Conservation (phyloP, 306 rosid genomes). For the Cucurbita moschata region DNA sequence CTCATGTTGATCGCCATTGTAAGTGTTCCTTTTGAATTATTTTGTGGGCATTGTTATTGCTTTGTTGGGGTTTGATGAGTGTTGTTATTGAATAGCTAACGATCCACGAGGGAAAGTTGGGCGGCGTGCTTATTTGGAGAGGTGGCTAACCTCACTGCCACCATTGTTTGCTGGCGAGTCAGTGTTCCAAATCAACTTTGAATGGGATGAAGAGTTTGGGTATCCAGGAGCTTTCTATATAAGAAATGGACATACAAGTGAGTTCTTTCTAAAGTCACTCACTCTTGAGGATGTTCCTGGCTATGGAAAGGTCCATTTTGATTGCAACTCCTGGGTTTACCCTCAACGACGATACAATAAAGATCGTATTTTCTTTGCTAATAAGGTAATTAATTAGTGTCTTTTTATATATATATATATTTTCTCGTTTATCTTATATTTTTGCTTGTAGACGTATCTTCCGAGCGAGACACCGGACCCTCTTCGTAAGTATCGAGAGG, state of each 20-base stretch:
- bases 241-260: conserved; percentile 47
- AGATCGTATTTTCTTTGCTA: neutral
- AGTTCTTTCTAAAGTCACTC: conserved; percentile 48
- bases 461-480: neutral
- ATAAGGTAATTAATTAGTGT: neutral
- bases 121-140: conserved; percentile 37
- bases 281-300: conserved; percentile 59
- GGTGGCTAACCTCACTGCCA: conserved; percentile 33
- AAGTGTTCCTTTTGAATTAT: neutral
- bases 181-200: conserved; percentile 39
- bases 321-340: conserved; percentile 82
- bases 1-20: conserved; percentile 24
- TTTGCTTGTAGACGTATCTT: neutral
- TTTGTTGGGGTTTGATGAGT: too few species aligned
- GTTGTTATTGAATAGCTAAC: conserved; percentile 17
- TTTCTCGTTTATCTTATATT: conserved; percentile 9
- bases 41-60: too few species aligned
- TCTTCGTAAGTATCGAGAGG: neutral
- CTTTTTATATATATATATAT: too few species aligned
- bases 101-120: conserved; percentile 43
- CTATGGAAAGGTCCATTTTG: conserved; percentile 39
- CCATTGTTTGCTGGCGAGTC: conserved; percentile 34
- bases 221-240: conserved; percentile 60
- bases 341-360: neutral
- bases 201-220: conserved; percentile 47